Percentiles rank a stretch among this genome's conserved stretches.
phyloP scores from a whole-genome alignment of 768 basidiomycete species.

The Baorangia bicolor region DNA sequence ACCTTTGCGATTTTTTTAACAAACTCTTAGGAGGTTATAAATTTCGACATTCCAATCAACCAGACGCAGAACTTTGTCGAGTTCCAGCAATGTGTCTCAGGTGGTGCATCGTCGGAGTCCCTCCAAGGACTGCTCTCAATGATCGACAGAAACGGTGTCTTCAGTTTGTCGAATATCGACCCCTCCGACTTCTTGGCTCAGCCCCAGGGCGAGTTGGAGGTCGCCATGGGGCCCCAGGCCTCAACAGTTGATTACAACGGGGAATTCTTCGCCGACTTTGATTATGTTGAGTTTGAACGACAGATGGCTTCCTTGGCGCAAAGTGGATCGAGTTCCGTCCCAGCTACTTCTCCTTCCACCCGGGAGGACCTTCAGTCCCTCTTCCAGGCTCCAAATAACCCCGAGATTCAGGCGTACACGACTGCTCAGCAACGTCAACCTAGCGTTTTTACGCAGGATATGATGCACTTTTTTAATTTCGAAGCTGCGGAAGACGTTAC shows the following conservation, averaged over 20 bases:
- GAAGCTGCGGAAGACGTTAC: conserved; percentile 19
- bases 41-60: conserved; percentile 13
- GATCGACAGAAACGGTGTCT: conserved; percentile 36
- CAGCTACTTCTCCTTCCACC: neutral
- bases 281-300: conserved; percentile 17
- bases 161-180: conserved; percentile 36
- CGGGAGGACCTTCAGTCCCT: conserved; percentile 22
- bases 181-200: conserved; percentile 29
- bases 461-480: conserved; percentile 41
- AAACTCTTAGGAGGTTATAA: conserved; percentile 9
- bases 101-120: conserved; percentile 18
- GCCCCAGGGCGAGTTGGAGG: conserved; percentile 39
- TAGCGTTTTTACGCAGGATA: conserved; percentile 29
- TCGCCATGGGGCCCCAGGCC: conserved; percentile 22
- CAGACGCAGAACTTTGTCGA: conserved; percentile 6
- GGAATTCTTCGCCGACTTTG: conserved; percentile 23
- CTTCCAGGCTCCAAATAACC: conserved; percentile 16
- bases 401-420: conserved; percentile 14
- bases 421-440: conserved; percentile 17
- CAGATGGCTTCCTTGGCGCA: conserved; percentile 1
- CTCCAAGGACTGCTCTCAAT: conserved; percentile 33
- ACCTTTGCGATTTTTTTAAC: neutral
- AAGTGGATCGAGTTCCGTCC: conserved; percentile 1
- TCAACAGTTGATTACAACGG: conserved; percentile 8
- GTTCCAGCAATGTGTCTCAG: neutral